Evolutionary conservation across 495 filamentous ascomycete species (phyloP), one percentile per base, ranked within the genome.

Genomic region (Immersiella caudata): DNA sequence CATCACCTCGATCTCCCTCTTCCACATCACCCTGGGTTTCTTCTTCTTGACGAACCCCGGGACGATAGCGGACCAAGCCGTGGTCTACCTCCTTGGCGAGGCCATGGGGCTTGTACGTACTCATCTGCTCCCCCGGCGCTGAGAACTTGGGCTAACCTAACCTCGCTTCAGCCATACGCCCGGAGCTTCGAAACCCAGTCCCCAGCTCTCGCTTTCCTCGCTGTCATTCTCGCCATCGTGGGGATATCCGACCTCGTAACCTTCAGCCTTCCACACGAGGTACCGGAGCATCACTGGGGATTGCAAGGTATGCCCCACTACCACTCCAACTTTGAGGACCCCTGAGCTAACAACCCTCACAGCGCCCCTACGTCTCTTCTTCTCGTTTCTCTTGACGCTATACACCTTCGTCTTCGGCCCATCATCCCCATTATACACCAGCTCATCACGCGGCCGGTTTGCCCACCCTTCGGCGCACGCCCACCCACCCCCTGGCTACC

Each of bases 31-130:
- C 21, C 84, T 94, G 26, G 90, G 87, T 73, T 93, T 89, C 78
- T 92, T 93, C 84, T 89, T 96, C 80, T 84, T 93, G 74, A 89
- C 85, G 60, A 86, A 83, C 26, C 93, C 93, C 3, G 74, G 77
- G 46, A 79, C 82, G 65, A 84, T 97, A 68, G 86, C 89, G 52
- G 89, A 95, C 73, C 92, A 93, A 63, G 89, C 91, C 52, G 71
- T 96, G 11, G 91, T 96, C 60, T 94, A 87, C 71, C 86, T 97
- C 51, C 79, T 96, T 16, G 93, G 93, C 52, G 92, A 95, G 75
- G 84, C 92, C 52, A 88, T 95, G 86, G 85, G 87, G 67, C 84
- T 96, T 67, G 91, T 92, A 86, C 35, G 81, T 75, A 35, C 64
- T 55, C 26, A 61, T 36, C 58, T 52, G 33, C 60, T 21, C 60